Conservation (phyloP, 2,329 filamentous ascomycete genomes). For the Drechmeria coniospora region DNA sequence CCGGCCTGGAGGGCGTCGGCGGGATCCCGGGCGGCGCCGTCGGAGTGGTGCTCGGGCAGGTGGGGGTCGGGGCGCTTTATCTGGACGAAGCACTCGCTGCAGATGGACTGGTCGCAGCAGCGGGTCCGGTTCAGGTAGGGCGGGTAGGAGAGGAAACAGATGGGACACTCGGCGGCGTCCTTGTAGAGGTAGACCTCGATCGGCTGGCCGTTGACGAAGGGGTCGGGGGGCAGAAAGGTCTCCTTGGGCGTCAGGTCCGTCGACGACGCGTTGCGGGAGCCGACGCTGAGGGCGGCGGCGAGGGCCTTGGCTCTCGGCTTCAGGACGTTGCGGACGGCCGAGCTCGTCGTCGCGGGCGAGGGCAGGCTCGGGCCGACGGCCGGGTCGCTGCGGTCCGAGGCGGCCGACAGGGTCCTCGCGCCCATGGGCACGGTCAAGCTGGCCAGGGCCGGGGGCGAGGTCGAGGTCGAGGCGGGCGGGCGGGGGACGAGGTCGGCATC, state of each 20-base stretch:
- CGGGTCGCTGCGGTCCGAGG: constrained; percentile 54
- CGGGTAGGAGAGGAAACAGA: constrained; percentile 92
- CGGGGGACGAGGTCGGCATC: constrained; percentile 45
- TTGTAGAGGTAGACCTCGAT: constrained; percentile 92
- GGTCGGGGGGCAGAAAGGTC: constrained; percentile 63
- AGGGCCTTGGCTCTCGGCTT: constrained; percentile 80
- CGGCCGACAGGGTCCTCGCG: constrained; percentile 59
- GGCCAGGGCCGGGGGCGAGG: constrained; percentile 44
- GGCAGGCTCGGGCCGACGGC: constrained; percentile 39
- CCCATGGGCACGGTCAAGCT: constrained; percentile 68
- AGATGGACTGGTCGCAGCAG: constrained; percentile 92
- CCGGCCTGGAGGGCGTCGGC: constrained; percentile 26
- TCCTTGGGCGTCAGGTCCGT: constrained; percentile 64
- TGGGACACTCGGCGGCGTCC: constrained; percentile 77
- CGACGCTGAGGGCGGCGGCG: constrained; percentile 59
- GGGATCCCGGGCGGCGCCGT: constrained; percentile 22
- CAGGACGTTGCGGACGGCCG: too few relatives aligned
- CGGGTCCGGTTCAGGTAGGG: constrained; percentile 87
- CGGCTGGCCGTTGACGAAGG: constrained; percentile 85
- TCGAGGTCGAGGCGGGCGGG: constrained; percentile 29
- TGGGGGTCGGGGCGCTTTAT: constrained; percentile 92
- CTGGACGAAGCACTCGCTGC: constrained; percentile 97
- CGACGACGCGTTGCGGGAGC: constrained; percentile 58
- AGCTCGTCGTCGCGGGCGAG: constrained; percentile 35
- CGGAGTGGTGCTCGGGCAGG: constrained; percentile 61